phyloP scores from a whole-genome alignment of 176 grass and related monocot species.

The Carex pumila region DNA sequence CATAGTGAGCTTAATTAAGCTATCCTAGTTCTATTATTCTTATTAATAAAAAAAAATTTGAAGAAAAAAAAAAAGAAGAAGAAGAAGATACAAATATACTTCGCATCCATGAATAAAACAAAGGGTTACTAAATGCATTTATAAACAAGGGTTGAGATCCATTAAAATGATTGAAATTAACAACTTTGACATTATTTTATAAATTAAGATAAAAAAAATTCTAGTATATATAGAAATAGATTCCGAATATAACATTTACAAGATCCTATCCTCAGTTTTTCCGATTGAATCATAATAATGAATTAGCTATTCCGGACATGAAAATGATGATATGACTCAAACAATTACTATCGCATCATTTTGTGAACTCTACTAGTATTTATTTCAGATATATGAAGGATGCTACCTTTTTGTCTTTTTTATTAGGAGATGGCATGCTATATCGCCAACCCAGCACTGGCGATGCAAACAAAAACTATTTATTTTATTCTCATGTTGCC shows the following conservation, averaged over 20 bases:
- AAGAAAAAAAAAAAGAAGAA: no score
- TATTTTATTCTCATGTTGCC: no score
- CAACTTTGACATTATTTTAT: background rate
- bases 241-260: no score
- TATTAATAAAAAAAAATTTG: background rate
- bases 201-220: background rate
- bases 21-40: background rate
- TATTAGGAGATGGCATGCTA: background rate
- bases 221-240: no score
- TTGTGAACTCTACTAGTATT: background rate
- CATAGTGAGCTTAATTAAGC: no score
- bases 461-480: no score
- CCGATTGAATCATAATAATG: background rate
- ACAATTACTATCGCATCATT: background rate
- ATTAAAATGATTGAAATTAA: background rate
- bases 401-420: background rate
- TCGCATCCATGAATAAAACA: background rate
- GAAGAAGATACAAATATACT: no score
- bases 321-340: background rate
- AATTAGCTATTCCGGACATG: background rate
- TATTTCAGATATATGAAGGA: background rate
- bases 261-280: background rate
- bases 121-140: background rate
- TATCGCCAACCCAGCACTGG: no score
- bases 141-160: background rate